These are phyloP conservation scores for Umbelopsis isabellina DNA, from an alignment of 192 early-diverging fungal species.

Conservation along the genomic window DNA sequence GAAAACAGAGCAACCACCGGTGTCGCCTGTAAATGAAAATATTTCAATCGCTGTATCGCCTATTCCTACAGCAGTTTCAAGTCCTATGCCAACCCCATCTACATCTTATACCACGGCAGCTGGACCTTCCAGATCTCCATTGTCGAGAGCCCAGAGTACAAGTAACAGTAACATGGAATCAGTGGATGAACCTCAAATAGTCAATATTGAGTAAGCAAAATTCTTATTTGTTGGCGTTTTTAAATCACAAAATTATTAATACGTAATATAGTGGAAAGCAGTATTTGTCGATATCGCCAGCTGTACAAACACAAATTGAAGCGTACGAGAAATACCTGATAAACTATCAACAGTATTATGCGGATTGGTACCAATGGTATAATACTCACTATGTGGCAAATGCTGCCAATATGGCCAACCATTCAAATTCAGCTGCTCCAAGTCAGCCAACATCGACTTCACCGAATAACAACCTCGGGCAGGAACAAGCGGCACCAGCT, in stretches of 20 bases:
- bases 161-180: not conserved
- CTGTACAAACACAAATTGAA: not conserved
- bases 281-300: constrained; percentile 5
- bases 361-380: constrained; percentile 13
- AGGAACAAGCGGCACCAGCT: not conserved
- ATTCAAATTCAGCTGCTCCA: not conserved
- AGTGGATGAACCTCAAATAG: not conserved
- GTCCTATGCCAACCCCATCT: not conserved
- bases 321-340: constrained; percentile 5
- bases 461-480: not conserved
- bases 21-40: not conserved
- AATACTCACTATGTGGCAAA: not conserved
- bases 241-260: too few relatives aligned
- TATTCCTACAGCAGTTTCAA: not conserved
- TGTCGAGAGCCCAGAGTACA: not conserved
- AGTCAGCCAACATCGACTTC: not conserved
- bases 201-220: not conserved
- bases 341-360: constrained; percentile 7
- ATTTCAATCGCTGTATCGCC: not conserved
- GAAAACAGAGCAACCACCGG: not conserved
- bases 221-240: not conserved
- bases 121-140: not conserved
- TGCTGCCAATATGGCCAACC: not conserved
- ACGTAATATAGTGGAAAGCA: constrained; percentile 1
- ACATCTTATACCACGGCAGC: not conserved